phyloP scores from a whole-genome alignment of 805 yeast genomes.

The Candida sanyiensis region DNA sequence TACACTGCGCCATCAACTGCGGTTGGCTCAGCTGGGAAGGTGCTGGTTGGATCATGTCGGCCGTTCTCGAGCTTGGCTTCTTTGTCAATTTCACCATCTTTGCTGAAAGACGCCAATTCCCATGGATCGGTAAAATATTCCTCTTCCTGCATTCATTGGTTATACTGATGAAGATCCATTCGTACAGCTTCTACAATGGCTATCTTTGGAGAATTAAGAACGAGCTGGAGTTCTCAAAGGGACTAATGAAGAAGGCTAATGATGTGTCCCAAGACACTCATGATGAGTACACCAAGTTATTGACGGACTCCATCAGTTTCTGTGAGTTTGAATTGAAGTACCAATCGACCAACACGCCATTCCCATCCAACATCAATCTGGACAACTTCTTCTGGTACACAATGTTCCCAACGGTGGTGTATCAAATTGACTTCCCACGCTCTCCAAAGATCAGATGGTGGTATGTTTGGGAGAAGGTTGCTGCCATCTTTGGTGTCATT shows the following conservation, averaged over 20 bases:
- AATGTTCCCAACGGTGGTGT: constrained; percentile 86
- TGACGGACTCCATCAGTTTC: constrained; percentile 50
- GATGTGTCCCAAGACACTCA: constrained; percentile 15
- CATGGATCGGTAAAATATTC: constrained; percentile 87
- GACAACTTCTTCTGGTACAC: constrained; percentile 68
- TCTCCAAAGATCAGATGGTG: constrained; percentile 61
- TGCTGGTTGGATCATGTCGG: constrained; percentile 60
- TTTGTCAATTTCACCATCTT: constrained; percentile 48
- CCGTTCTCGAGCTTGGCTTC: constrained; percentile 49
- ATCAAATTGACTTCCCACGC: constrained; percentile 78
- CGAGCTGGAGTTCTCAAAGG: constrained; percentile 48
- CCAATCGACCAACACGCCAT: constrained; percentile 42
- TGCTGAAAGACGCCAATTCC: constrained; percentile 52
- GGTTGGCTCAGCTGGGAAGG: constrained; percentile 52
- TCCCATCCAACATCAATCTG: constrained; percentile 69
- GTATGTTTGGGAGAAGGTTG: constrained; percentile 61
- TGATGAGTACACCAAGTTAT: constrained; percentile 24
- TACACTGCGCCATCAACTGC: constrained; percentile 51
- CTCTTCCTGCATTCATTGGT: constrained; percentile 80
- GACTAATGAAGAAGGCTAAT: constrained; percentile 37
- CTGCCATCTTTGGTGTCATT: constrained; percentile 85
- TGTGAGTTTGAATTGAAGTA: constrained; percentile 65
- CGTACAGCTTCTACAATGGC: constrained; percentile 89
- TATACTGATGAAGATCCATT: constrained; percentile 90
- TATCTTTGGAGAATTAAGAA: constrained; percentile 63